phyloP scores from a whole-genome alignment of 768 basidiomycete genomes.

The Phallus indusiatus region DNA sequence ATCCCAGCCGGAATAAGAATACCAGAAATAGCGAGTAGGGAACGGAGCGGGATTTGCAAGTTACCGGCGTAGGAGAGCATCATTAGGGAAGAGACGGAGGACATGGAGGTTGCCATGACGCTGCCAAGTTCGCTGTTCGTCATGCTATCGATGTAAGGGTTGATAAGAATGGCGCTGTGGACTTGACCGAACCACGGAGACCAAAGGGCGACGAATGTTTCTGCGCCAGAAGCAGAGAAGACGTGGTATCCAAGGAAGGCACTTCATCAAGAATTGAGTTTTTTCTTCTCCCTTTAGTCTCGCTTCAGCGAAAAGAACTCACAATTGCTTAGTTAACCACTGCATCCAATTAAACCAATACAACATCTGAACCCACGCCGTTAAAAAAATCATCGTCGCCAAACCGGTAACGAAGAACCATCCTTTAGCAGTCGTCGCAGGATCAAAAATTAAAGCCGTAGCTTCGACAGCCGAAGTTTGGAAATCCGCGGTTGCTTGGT shows the following conservation, averaged over 20 bases:
- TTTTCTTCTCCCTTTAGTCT: too few species aligned
- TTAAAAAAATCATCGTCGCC: conserved; percentile 1
- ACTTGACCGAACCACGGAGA: conserved; percentile 7
- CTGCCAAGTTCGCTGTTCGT: neutral
- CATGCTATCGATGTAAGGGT: conserved; percentile 5
- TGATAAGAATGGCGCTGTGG: conserved; percentile 2
- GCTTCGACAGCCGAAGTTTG: neutral
- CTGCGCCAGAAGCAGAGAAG: conserved; percentile 3
- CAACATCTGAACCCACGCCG: conserved; percentile 6
- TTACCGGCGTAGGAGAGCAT: neutral
- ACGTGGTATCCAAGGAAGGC: conserved; percentile 5
- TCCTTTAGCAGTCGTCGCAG: neutral
- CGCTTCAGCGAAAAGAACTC: neutral
- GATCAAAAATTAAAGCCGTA: conserved; percentile 4
- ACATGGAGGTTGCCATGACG: conserved; percentile 7
- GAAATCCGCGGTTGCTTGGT: conserved; percentile 2
- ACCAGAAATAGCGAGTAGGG: neutral
- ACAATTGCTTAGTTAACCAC: conserved; percentile 10
- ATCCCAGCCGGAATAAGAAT: neutral
- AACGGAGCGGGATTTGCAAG: neutral
- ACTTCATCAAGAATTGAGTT: neutral
- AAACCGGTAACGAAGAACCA: conserved; percentile 9
- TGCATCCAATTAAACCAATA: conserved; percentile 10
- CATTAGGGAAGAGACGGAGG: neutral
- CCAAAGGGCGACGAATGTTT: conserved; percentile 7